phyloP scores from a whole-genome alignment of 2,329 filamentous ascomycete species.

The Pseudogymnoascus sp. region DNA sequence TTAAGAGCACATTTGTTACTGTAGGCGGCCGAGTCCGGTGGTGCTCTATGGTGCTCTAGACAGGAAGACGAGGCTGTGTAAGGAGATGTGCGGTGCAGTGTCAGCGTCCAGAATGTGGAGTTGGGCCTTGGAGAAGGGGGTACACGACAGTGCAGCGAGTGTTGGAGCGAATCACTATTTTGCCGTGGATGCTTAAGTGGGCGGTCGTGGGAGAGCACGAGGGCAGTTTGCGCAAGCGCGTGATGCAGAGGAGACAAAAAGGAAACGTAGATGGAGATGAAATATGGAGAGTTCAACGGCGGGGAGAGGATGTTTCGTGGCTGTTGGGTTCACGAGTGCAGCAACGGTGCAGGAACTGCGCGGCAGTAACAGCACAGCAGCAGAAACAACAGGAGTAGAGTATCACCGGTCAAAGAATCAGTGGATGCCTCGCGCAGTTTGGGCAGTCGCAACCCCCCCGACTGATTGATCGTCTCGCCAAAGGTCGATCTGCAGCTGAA shows the following conservation, averaged over 20 bases:
- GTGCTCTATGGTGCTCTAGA: background rate
- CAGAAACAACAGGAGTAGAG: background rate
- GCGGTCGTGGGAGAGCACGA: background rate
- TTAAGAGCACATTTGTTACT: background rate
- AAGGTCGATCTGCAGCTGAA: background rate
- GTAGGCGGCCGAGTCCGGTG: background rate
- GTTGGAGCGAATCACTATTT: conserved; percentile 1
- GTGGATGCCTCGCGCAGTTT: background rate
- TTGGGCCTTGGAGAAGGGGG: background rate
- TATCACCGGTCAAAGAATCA: background rate
- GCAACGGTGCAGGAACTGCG: background rate
- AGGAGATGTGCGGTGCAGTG: background rate
- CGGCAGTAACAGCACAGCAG: background rate
- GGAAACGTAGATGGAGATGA: background rate
- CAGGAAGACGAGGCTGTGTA: background rate
- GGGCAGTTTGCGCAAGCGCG: background rate
- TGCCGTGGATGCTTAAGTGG: background rate
- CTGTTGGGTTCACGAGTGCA: background rate
- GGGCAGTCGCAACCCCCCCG: background rate
- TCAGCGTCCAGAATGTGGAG: background rate
- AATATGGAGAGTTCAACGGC: background rate
- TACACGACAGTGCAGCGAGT: background rate
- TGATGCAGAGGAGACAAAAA: background rate
- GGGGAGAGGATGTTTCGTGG: background rate
- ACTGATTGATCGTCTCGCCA: background rate